phyloP scores from a whole-genome alignment of 495 filamentous ascomycete genomes.

The Penicillium turbatum region DNA sequence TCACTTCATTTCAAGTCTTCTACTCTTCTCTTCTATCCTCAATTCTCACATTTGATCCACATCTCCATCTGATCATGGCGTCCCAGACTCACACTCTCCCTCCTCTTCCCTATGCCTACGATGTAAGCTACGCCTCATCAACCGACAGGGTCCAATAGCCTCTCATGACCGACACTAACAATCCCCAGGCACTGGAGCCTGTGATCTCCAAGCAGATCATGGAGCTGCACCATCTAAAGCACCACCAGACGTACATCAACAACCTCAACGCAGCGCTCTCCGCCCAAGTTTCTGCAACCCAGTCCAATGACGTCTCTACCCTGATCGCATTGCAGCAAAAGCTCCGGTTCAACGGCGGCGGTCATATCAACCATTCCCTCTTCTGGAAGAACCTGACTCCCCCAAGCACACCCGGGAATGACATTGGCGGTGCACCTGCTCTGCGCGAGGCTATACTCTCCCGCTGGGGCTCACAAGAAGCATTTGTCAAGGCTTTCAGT shows the following conservation, averaged over 20 bases:
- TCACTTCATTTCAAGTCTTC: background rate
- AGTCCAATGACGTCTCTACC: slow-evolving; percentile 44
- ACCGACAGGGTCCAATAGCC: background rate
- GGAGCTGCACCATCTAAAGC: slow-evolving; percentile 72
- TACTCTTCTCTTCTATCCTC: background rate
- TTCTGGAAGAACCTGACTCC: slow-evolving; percentile 92
- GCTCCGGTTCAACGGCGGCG: slow-evolving; percentile 93
- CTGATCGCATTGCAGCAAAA: slow-evolving; percentile 74
- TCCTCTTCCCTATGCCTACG: slow-evolving; percentile 41
- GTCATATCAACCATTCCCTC: slow-evolving; percentile 87
- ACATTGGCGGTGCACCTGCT: slow-evolving; percentile 53
- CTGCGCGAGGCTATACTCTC: slow-evolving; percentile 58
- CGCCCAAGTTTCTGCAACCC: slow-evolving; percentile 45
- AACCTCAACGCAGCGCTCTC: slow-evolving; percentile 53
- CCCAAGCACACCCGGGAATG: slow-evolving; percentile 56
- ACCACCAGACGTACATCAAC: slow-evolving; percentile 65
- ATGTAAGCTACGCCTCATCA: slow-evolving; percentile 25
- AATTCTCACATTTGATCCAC: background rate
- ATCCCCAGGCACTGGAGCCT: slow-evolving; percentile 74
- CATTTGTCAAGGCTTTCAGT: slow-evolving; percentile 65
- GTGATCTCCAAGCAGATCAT: slow-evolving; percentile 93
- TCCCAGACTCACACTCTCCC: slow-evolving; percentile 31
- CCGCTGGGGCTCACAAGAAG: slow-evolving; percentile 66
- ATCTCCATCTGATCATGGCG: slow-evolving; percentile 1
- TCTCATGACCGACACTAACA: slow-evolving; percentile 1